phyloP scores from a whole-genome alignment of 1,139 yeast genomes.

The Hemisphaericaspora subhashii region DNA sequence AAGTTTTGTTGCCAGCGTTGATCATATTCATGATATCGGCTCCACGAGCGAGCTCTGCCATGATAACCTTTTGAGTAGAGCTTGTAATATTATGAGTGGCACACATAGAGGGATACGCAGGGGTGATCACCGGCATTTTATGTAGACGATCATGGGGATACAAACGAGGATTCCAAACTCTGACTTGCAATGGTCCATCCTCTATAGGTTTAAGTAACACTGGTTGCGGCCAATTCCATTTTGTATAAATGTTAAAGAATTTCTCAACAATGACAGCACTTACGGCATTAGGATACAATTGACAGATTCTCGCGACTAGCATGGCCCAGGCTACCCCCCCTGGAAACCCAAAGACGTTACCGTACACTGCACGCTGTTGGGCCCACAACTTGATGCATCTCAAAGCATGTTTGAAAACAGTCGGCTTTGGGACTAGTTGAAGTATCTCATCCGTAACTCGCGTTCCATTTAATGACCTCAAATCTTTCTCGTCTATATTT shows the following conservation, averaged over 20 bases:
- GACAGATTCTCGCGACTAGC: conserved; percentile 96
- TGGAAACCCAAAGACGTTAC: conserved; percentile 93
- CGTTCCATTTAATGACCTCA: conserved; percentile 90
- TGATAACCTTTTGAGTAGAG: conserved; percentile 80
- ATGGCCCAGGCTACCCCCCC: conserved; percentile 99
- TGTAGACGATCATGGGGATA: conserved; percentile 88
- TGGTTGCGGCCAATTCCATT: conserved; percentile 99
- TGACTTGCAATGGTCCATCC: conserved; percentile 93
- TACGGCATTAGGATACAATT: conserved; percentile 92
- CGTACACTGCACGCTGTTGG: conserved; percentile 89
- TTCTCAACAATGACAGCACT: conserved; percentile 87
- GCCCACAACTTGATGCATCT: conserved; percentile 97
- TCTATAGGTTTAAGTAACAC: conserved; percentile 88
- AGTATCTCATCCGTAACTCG: conserved; percentile 95
- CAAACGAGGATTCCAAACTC: conserved; percentile 95
- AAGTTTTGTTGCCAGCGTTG: conserved; percentile 56
- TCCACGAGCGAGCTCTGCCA: conserved; percentile 77
- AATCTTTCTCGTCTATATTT: conserved; percentile 86
- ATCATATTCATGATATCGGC: conserved; percentile 70
- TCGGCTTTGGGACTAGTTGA: conserved; percentile 85
- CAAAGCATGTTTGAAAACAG: conserved; percentile 88
- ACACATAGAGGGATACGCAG: conserved; percentile 99
- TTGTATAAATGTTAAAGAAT: conserved; percentile 78
- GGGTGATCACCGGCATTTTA: conserved; percentile 98
- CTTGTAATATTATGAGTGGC: conserved; percentile 94